Evolutionary conservation across 2,329 filamentous ascomycete species (phyloP).

Genomic region (Malbranchea zuffiana): DNA sequence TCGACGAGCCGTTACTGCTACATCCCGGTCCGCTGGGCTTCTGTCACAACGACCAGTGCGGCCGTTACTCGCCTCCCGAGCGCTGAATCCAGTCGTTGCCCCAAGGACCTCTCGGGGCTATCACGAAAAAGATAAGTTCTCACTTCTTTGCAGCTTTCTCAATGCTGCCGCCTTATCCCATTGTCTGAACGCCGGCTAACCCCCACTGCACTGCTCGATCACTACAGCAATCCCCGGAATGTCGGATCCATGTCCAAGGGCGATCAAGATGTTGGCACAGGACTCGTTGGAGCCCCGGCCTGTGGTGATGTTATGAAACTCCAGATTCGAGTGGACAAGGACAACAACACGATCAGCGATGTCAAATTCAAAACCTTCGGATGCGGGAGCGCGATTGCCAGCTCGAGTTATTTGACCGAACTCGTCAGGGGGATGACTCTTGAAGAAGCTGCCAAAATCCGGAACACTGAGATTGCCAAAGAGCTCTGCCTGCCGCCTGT

Average conservation of each 20-base stretch:
- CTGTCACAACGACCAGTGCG: constrained; percentile 26
- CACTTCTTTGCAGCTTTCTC: constrained; percentile 1
- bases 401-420: constrained; percentile 87
- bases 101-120: constrained; percentile 41
- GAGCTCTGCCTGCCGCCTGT: constrained; percentile 83
- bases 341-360: constrained; percentile 78
- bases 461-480: constrained; percentile 97
- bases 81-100: constrained; percentile 31
- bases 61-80: constrained; percentile 28
- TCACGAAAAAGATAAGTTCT: constrained; percentile 54
- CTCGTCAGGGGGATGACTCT: constrained; percentile 91
- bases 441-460: constrained; percentile 82
- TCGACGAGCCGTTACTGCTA: constrained; percentile 44
- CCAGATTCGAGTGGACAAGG: constrained; percentile 82
- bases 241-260: constrained; percentile 70
- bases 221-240: constrained; percentile 70
- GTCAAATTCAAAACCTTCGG: constrained; percentile 99
- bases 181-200: constrained; percentile 33
- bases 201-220: constrained; percentile 54
- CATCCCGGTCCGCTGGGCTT: constrained; percentile 43
- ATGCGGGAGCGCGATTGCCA: constrained; percentile 88
- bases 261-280: constrained; percentile 75
- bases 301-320: constrained; percentile 92
- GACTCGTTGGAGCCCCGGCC: constrained; percentile 80
- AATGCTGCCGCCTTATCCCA: not conserved